Conservation (phyloP, 2,329 filamentous ascomycete species). For the Rhynchosporium graminicola region DNA sequence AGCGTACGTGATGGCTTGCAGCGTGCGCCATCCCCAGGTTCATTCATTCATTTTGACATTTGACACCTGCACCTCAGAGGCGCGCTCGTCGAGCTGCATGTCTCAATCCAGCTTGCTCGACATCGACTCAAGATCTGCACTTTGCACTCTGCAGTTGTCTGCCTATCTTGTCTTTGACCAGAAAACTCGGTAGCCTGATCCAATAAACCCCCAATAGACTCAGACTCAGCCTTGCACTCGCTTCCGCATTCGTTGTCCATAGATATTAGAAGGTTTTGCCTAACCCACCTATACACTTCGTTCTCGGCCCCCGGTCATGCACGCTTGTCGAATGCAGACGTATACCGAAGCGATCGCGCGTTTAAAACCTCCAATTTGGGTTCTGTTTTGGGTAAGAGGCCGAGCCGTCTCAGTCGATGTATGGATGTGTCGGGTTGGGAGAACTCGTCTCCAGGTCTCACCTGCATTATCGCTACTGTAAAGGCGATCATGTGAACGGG, state of each 20-base stretch:
- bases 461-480: not conserved
- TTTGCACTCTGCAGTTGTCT: not conserved
- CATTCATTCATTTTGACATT: not conserved
- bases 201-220: not conserved
- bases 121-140: constrained; percentile 9
- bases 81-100: not conserved
- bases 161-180: too few species aligned
- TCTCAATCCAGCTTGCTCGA: not conserved
- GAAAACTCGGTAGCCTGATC: not conserved
- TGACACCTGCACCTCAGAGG: not conserved
- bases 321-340: not conserved
- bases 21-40: not conserved
- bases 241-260: constrained; percentile 2
- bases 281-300: not conserved
- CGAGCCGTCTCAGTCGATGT: not conserved
- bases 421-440: not conserved
- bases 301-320: not conserved
- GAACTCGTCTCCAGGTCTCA: not conserved
- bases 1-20: not conserved
- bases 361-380: not conserved
- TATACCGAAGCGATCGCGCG: not conserved
- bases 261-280: not conserved
- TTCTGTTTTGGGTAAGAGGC: not conserved
- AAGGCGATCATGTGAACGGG: not conserved
- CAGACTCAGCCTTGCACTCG: not conserved